These are phyloP conservation scores for Echium plantagineum DNA, from an alignment of 257 asterid genomes.

Conservation along the genomic window DNA sequence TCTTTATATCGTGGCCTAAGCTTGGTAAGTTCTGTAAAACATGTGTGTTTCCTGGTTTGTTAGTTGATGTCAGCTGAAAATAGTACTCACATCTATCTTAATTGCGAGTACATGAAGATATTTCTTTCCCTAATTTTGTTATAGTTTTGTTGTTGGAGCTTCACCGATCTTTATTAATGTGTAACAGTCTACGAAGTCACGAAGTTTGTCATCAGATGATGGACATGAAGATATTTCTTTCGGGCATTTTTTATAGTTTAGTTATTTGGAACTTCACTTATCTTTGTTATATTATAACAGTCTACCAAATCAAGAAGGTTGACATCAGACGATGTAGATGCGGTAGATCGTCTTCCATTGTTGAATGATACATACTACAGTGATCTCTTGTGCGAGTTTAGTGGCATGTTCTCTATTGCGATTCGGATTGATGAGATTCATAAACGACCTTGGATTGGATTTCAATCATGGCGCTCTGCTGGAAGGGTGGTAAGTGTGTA, in stretches of 20 bases:
- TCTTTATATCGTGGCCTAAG: conserved; percentile 96
- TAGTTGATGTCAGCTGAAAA: neutral
- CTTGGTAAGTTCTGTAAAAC: conserved; percentile 55
- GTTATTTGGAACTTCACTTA: conserved; percentile 11
- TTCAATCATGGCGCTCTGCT: conserved; percentile 97
- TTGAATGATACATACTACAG: conserved; percentile 74
- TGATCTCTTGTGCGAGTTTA: conserved; percentile 78
- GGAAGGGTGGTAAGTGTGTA: conserved; percentile 58
- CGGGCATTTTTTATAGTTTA: neutral
- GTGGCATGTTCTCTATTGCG: conserved; percentile 95
- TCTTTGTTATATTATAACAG: conserved; percentile 32
- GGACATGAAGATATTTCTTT: conserved; percentile 39
- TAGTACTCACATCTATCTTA: neutral
- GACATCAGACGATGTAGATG: conserved; percentile 94
- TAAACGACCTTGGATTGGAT: conserved; percentile 97
- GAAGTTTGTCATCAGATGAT: conserved; percentile 81
- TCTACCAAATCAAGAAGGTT: conserved; percentile 52
- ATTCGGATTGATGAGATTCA: conserved; percentile 75
- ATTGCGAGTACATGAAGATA: neutral
- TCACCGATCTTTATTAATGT: conserved; percentile 17
- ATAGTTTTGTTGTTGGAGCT: conserved; percentile 2
- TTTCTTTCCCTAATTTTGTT: conserved; percentile 1
- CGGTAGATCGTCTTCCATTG: conserved; percentile 71
- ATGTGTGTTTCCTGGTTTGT: neutral
- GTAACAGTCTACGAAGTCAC: conserved; percentile 52